Percentiles rank a stretch among this genome's conserved stretches.
phyloP scores from a whole-genome alignment of 2,329 filamentous ascomycete genomes.

The Fusarium verrucosum region DNA sequence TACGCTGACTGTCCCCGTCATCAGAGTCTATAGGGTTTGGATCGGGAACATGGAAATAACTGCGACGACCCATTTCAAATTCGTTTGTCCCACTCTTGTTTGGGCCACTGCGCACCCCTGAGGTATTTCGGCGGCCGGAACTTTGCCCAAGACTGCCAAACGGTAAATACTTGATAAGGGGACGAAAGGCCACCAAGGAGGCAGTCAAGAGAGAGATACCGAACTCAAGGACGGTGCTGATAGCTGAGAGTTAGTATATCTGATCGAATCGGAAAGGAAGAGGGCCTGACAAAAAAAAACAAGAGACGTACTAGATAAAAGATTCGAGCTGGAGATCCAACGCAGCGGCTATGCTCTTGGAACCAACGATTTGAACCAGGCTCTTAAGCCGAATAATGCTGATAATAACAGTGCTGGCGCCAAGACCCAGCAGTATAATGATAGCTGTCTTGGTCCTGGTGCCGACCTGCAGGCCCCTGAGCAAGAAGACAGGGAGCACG shows the following conservation, averaged over 20 bases:
- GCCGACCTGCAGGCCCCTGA: constrained; percentile 9
- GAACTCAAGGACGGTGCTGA: constrained; percentile 4
- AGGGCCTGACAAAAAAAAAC: not conserved
- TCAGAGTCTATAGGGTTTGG: not conserved
- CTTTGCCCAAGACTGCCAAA: not conserved
- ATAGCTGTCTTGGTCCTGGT: not conserved
- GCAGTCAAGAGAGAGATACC: constrained; percentile 1
- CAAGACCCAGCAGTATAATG: constrained; percentile 1
- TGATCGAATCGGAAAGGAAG: rapidly evolving
- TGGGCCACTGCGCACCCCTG: not conserved
- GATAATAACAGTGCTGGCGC: not conserved
- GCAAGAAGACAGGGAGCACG: not conserved
- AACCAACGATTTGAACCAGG: not conserved
- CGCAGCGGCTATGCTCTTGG: not conserved
- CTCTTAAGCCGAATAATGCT: constrained; percentile 3
- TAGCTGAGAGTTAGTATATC: not conserved
- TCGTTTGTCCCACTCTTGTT: not conserved
- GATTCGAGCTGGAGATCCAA: constrained; percentile 5
- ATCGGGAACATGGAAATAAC: constrained; percentile 1
- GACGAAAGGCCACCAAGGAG: not conserved
- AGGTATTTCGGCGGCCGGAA: not conserved
- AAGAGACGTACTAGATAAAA: constrained; percentile 3
- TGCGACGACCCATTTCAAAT: not conserved
- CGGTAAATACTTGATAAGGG: constrained; percentile 1
- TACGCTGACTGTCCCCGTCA: not conserved